These are phyloP conservation scores for Thelonectria discophora DNA, from an alignment of 2,329 filamentous ascomycete genomes.

Conservation along the genomic window DNA sequence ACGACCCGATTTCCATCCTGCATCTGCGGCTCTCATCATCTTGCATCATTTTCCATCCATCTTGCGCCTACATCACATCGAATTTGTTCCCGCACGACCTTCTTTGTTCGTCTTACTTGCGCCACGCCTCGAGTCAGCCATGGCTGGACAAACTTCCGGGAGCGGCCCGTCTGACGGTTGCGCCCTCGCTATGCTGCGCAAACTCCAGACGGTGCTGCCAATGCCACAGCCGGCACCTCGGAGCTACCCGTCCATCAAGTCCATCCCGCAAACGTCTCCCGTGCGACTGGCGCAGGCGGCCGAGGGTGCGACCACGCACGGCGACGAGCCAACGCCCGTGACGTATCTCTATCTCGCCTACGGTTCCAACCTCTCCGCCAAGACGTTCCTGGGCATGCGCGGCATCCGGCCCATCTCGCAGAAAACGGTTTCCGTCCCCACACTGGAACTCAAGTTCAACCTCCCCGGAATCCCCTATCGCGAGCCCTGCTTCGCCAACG, in stretches of 20 bases:
- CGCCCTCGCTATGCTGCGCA: constrained; percentile 37
- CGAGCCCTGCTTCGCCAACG: constrained; percentile 94
- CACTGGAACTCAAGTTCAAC: constrained; percentile 82
- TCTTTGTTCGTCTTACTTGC: neutral
- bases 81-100: too few species aligned
- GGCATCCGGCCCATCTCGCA: constrained; percentile 84
- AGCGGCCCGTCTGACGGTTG: constrained; percentile 20
- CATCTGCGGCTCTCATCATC: neutral
- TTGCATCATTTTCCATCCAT: neutral
- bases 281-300: constrained; percentile 44
- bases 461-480: constrained; percentile 84
- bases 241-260: constrained; percentile 43
- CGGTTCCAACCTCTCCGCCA: constrained; percentile 84
- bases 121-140: constrained; percentile 13
- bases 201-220: constrained; percentile 35
- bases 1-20: constrained; percentile 7
- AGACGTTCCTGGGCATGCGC: constrained; percentile 81
- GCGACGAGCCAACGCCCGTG: constrained; percentile 35
- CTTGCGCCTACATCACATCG: neutral
- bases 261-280: constrained; percentile 46
- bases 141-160: constrained; percentile 25
- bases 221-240: constrained; percentile 31
- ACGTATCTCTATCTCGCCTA: constrained; percentile 87
- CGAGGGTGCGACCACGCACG: constrained; percentile 36
- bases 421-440: constrained; percentile 83